These are phyloP conservation scores for Neckera pumila DNA, from an alignment of 225 moss, liverwort and hornwort species.

Conservation along the genomic window DNA sequence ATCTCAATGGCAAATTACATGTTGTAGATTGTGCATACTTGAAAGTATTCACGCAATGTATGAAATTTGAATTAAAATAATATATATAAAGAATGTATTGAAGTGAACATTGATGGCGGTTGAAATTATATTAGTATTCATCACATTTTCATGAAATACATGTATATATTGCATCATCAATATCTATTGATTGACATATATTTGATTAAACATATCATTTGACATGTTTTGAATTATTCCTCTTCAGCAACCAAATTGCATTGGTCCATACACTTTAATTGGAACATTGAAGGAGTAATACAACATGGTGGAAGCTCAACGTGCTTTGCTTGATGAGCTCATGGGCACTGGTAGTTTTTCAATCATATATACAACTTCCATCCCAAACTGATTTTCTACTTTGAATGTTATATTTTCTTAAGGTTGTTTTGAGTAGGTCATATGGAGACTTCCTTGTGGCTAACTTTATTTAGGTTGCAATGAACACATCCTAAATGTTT, in stretches of 20 bases:
- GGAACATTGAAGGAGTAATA: not conserved
- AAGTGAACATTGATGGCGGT: not conserved
- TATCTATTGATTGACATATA: not conserved
- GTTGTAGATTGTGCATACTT: no score
- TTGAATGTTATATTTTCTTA: no score
- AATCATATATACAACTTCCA: not conserved
- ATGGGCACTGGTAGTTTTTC: slow-evolving; percentile 73
- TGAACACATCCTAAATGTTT: no score
- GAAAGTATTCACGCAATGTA: not conserved
- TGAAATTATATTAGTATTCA: not conserved
- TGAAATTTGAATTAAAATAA: not conserved
- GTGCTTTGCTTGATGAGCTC: slow-evolving; percentile 96
- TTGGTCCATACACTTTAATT: not conserved
- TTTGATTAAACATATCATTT: not conserved
- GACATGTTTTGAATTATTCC: not conserved
- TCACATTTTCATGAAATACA: not conserved
- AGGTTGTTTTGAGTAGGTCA: no score
- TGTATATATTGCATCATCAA: not conserved
- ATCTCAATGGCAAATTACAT: not conserved
- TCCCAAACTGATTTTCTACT: no score
- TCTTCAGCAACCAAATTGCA: not conserved
- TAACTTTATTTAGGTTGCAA: no score
- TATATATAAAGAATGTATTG: not conserved
- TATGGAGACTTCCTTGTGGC: no score
- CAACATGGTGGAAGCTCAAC: slow-evolving; percentile 92